A percentile compares a stretch with the other conserved stretches of the same genome.
phyloP scores from a whole-genome alignment of 768 basidiomycete species.

The Suillus americanus region DNA sequence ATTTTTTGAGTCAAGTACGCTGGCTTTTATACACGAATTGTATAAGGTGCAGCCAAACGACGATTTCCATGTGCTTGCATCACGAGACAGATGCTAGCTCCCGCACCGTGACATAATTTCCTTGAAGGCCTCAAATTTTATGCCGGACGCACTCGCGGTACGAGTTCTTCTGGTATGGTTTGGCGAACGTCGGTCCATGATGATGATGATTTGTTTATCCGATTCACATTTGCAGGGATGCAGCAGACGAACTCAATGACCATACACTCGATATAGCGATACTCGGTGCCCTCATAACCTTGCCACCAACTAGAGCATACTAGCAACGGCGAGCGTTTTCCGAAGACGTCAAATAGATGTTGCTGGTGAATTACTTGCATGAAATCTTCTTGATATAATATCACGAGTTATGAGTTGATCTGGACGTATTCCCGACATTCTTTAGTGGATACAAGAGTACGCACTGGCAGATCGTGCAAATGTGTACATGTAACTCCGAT shows the following conservation, averaged over 20 bases:
- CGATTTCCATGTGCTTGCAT: neutral
- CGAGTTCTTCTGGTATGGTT: neutral
- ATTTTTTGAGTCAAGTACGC: neutral
- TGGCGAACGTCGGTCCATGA: neutral
- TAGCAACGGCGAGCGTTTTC: too few relatives aligned
- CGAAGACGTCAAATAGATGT: too few relatives aligned
- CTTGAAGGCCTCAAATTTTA: neutral
- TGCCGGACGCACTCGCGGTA: neutral
- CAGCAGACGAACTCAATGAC: neutral
- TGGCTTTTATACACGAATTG: neutral
- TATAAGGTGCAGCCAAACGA: neutral
- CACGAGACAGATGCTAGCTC: neutral
- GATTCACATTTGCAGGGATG: neutral
- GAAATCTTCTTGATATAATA: neutral
- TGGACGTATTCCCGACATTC: neutral
- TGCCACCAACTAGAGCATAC: neutral
- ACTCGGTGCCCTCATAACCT: neutral
- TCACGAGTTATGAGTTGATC: neutral
- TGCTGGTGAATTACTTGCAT: neutral
- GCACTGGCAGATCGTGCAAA: neutral
- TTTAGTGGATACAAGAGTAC: neutral
- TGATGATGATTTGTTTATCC: neutral
- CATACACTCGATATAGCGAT: neutral
- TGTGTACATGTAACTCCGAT: neutral
- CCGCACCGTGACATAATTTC: neutral